phyloP scores from a whole-genome alignment of 768 basidiomycete species.

The Suillus tomentosus region DNA sequence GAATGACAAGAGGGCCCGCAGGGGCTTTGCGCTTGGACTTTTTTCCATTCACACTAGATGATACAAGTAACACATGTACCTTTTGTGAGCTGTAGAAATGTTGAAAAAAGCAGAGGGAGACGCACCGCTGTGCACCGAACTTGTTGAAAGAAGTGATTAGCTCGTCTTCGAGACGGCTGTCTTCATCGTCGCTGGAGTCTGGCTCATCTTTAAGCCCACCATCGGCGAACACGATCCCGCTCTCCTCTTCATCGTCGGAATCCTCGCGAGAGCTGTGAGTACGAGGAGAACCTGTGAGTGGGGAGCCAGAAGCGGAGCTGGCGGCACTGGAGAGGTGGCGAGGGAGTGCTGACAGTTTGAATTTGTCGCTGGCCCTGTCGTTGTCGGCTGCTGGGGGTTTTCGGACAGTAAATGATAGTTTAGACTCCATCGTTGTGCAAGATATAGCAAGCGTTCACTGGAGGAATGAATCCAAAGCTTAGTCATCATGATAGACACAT shows the following conservation, averaged over 20 bases:
- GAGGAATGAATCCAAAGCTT: background rate
- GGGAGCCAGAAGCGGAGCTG: slow-evolving; percentile 53
- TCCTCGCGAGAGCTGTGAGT: slow-evolving; percentile 27
- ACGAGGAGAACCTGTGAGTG: slow-evolving; percentile 55
- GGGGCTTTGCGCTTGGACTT: slow-evolving; percentile 39
- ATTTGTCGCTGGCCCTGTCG: slow-evolving; percentile 58
- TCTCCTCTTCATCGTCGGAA: slow-evolving; percentile 31
- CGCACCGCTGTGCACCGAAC: slow-evolving; percentile 86
- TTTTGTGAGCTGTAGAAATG: slow-evolving; percentile 79
- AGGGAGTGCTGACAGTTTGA: slow-evolving; percentile 65
- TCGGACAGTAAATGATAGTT: slow-evolving; percentile 84
- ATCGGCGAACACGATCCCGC: slow-evolving; percentile 26
- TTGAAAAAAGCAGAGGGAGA: slow-evolving; percentile 27
- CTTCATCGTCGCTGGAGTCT: slow-evolving; percentile 61
- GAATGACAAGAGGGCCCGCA: slow-evolving; percentile 77
- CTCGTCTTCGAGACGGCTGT: slow-evolving; percentile 58
- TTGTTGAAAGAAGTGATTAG: slow-evolving; percentile 72
- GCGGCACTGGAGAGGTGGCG: slow-evolving; percentile 46
- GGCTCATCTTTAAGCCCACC: slow-evolving; percentile 32
- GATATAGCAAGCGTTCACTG: background rate
- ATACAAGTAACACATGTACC: slow-evolving; percentile 25
- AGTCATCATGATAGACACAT: background rate
- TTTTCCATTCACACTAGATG: slow-evolving; percentile 46
- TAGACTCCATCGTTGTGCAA: slow-evolving; percentile 26
- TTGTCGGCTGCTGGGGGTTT: slow-evolving; percentile 70